Percentiles rank a stretch among this genome's conserved stretches.
These are phyloP conservation scores for Vigna trinervia DNA, from an alignment of 306 rosid genomes.

Conservation along the genomic window DNA sequence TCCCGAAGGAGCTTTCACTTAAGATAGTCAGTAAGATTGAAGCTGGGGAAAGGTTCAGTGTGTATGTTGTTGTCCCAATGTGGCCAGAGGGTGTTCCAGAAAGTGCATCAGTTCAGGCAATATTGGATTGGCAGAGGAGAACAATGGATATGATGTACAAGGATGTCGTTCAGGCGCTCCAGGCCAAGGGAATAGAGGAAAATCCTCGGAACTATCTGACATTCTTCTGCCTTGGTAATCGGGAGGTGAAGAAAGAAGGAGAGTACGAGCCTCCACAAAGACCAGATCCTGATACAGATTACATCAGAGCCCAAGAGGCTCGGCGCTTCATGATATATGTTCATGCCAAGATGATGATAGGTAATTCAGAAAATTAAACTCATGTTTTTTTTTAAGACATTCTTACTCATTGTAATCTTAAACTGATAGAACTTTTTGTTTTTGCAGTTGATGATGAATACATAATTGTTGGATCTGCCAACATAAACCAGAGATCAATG, in stretches of 20 bases:
- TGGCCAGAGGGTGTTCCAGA: slow-evolving; percentile 79
- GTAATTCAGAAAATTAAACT: slow-evolving; percentile 37
- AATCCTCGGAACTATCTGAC: slow-evolving; percentile 74
- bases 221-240: slow-evolving; percentile 74
- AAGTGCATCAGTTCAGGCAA: slow-evolving; percentile 72
- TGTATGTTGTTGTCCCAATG: slow-evolving; percentile 72
- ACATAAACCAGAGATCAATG: slow-evolving; percentile 81
- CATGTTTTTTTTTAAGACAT: slow-evolving; percentile 1
- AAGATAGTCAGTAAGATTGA: slow-evolving; percentile 70
- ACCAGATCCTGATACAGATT: slow-evolving; percentile 64
- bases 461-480: slow-evolving; percentile 73
- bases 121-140: slow-evolving; percentile 79
- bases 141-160: slow-evolving; percentile 78
- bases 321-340: slow-evolving; percentile 83
- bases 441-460: slow-evolving; percentile 75
- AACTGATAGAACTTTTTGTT: background rate
- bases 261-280: slow-evolving; percentile 62
- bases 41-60: slow-evolving; percentile 76
- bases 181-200: slow-evolving; percentile 58
- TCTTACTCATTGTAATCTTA: slow-evolving; percentile 14
- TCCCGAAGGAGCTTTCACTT: slow-evolving; percentile 71
- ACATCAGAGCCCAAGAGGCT: slow-evolving; percentile 57
- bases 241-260: slow-evolving; percentile 59
- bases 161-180: slow-evolving; percentile 58
- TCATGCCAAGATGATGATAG: slow-evolving; percentile 79